Conservation (phyloP, 106 monocot genomes). For the Dendrobium nobile region DNA sequence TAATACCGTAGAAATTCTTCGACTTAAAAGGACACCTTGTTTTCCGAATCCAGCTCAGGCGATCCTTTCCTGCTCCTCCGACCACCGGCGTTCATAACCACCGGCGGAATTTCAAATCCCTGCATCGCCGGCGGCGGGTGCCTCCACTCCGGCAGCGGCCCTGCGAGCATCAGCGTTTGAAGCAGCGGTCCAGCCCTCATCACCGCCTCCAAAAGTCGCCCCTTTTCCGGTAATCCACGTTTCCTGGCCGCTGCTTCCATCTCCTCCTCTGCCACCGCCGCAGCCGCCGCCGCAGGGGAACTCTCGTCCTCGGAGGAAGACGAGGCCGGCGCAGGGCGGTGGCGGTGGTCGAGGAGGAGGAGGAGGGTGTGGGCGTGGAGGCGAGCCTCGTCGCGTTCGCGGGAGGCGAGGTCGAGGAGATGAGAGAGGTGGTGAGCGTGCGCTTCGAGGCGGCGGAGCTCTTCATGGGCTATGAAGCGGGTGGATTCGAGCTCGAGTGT, state of each 20-base stretch:
- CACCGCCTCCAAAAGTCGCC: slow-evolving; percentile 20
- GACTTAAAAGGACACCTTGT: neutral
- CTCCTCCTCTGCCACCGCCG: neutral
- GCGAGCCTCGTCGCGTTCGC: slow-evolving; percentile 52
- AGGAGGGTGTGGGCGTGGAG: slow-evolving; percentile 4
- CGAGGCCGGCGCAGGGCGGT: neutral
- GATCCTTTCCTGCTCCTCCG: neutral
- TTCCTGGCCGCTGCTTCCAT: neutral
- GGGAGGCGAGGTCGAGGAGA: slow-evolving; percentile 34
- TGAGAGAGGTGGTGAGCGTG: slow-evolving; percentile 36
- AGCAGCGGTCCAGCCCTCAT: slow-evolving; percentile 19
- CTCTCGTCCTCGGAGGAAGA: slow-evolving; percentile 8
- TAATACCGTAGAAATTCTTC: neutral
- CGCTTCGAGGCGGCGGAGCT: slow-evolving; percentile 38
- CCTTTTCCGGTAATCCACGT: slow-evolving; percentile 15
- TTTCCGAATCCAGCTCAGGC: neutral
- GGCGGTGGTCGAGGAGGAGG: slow-evolving; percentile 5
- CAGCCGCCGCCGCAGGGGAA: neutral
- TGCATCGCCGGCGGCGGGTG: slow-evolving; percentile 29
- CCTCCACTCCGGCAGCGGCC: slow-evolving; percentile 9
- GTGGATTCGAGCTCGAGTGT: slow-evolving; percentile 43
- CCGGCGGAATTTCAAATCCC: slow-evolving; percentile 37
- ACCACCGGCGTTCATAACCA: neutral
- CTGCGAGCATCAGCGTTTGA: slow-evolving; percentile 16
- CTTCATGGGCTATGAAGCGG: slow-evolving; percentile 35